phyloP scores from a whole-genome alignment of 495 filamentous ascomycete genomes.

The Trichoderma reesei region DNA sequence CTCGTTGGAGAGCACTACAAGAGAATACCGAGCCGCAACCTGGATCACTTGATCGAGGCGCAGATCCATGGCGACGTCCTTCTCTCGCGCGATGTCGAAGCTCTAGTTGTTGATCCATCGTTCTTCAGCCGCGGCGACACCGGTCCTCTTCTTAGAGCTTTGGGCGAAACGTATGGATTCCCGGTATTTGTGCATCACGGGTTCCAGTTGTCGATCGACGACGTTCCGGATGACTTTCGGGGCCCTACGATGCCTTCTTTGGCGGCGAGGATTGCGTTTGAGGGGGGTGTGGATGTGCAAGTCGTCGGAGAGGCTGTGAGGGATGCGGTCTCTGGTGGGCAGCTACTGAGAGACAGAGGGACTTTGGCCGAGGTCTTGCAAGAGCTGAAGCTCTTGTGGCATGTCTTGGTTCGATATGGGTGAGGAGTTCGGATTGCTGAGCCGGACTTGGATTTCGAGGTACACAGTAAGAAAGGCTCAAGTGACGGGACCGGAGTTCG shows the following conservation, averaged over 20 bases:
- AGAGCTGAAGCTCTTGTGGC: slow-evolving; percentile 14
- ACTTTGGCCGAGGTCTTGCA: slow-evolving; percentile 9
- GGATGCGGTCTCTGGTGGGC: not conserved
- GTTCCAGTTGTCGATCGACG: not conserved
- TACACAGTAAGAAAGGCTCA: no score
- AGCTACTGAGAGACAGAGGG: slow-evolving; percentile 9
- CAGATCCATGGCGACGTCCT: slow-evolving; percentile 13
- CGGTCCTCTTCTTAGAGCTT: not conserved
- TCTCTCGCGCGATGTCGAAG: slow-evolving; percentile 12
- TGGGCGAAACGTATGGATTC: slow-evolving; percentile 11
- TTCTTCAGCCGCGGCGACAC: slow-evolving; percentile 9
- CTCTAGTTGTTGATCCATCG: slow-evolving; percentile 13
- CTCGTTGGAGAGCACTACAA: not conserved
- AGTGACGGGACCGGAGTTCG: no score
- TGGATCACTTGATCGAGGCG: slow-evolving; percentile 13
- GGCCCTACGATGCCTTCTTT: slow-evolving; percentile 14
- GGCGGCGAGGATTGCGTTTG: slow-evolving; percentile 7
- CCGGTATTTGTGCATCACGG: slow-evolving; percentile 11
- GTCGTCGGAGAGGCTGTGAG: slow-evolving; percentile 11
- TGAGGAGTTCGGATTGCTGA: not conserved
- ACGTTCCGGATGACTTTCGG: slow-evolving; percentile 11
- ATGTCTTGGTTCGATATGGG: slow-evolving; percentile 14
- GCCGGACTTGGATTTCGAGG: no score
- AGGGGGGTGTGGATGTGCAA: slow-evolving; percentile 6
- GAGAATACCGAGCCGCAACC: slow-evolving; percentile 10